A percentile compares a stretch with the other conserved stretches of the same genome.
Evolutionary conservation across 805 yeast genomes (phyloP).

Genomic region (Tanozyma kutaoensis): DNA sequence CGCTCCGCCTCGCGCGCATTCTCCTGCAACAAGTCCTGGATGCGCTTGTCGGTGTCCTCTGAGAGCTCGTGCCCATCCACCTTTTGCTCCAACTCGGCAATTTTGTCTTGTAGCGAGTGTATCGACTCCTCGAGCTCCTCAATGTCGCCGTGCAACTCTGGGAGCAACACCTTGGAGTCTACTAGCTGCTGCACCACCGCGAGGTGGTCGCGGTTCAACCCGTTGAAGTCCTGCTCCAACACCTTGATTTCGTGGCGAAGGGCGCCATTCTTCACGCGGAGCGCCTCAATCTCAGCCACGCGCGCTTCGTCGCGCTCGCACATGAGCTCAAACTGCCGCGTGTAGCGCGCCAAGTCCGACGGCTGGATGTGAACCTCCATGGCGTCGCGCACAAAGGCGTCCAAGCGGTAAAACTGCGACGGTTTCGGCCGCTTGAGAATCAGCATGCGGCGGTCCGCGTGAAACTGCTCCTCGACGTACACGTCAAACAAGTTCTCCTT

Average conservation of each 20-base stretch:
- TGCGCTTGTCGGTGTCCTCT: conserved; percentile 19
- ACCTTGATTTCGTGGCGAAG: conserved; percentile 61
- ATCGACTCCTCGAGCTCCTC: too few relatives aligned
- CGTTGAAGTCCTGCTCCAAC: conserved; percentile 55
- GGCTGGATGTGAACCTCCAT: conserved; percentile 65
- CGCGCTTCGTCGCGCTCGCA: conserved; percentile 53
- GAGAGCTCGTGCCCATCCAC: conserved; percentile 13
- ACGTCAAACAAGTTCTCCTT: conserved; percentile 69
- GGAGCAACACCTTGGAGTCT: conserved; percentile 59
- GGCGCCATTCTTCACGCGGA: conserved; percentile 56
- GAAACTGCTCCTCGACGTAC: conserved; percentile 33
- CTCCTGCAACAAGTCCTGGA: conserved; percentile 18
- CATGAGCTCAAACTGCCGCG: conserved; percentile 64
- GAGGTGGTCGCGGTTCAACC: conserved; percentile 71
- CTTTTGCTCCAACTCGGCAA: not conserved
- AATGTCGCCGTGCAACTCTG: conserved; percentile 66
- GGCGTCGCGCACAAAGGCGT: conserved; percentile 68
- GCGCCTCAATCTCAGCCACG: conserved; percentile 42
- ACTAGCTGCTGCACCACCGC: conserved; percentile 82
- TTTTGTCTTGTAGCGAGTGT: conserved; percentile 4
- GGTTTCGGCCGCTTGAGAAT: conserved; percentile 11
- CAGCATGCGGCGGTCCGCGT: conserved; percentile 5
- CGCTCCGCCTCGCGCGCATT: conserved; percentile 27
- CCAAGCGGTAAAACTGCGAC: conserved; percentile 36
- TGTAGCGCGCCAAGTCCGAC: conserved; percentile 54